Percentiles rank a stretch among this genome's conserved stretches.
Conservation (phyloP, 2,329 filamentous ascomycete species). For the Hypocreales sp. region DNA sequence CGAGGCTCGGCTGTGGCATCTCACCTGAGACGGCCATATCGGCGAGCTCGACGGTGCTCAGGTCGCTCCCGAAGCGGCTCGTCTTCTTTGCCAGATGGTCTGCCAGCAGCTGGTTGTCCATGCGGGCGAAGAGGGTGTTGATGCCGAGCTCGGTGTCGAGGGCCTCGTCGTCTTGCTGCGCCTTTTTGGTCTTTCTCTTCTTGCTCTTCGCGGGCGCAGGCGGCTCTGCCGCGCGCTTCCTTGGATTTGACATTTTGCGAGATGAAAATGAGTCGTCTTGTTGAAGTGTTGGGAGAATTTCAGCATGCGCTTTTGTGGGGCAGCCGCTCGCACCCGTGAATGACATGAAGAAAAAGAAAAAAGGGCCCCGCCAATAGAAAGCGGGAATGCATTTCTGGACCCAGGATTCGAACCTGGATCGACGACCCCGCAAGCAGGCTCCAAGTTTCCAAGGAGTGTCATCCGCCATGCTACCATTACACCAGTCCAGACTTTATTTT, state of each 20-base stretch:
- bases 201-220: constrained; percentile 28
- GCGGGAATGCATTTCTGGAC: too few species aligned
- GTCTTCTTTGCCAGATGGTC: constrained; percentile 75
- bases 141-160: constrained; percentile 57
- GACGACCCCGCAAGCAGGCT: too few species aligned
- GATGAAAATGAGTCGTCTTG: too few species aligned
- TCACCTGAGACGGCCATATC: constrained; percentile 68
- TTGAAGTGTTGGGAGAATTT: too few species aligned
- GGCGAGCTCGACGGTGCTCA: constrained; percentile 72
- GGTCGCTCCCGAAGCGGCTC: constrained; percentile 59
- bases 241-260: constrained; percentile 29
- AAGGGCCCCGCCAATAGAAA: too few species aligned
- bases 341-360: too few species aligned
- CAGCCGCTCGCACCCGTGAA: too few species aligned
- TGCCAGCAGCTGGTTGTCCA: constrained; percentile 71
- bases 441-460: too few species aligned
- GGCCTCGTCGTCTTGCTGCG: constrained; percentile 35
- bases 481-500: too few species aligned
- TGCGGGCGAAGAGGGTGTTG: constrained; percentile 64
- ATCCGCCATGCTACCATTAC: too few species aligned
- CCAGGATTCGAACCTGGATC: too few species aligned
- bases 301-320: too few species aligned
- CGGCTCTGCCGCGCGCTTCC: constrained; percentile 41
- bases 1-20: constrained; percentile 4
- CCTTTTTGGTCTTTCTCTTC: constrained; percentile 39